Percentiles rank a stretch among this genome's conserved stretches.
phyloP scores from a whole-genome alignment of 2,329 filamentous ascomycete species.

The Colletotrichum magnum region DNA sequence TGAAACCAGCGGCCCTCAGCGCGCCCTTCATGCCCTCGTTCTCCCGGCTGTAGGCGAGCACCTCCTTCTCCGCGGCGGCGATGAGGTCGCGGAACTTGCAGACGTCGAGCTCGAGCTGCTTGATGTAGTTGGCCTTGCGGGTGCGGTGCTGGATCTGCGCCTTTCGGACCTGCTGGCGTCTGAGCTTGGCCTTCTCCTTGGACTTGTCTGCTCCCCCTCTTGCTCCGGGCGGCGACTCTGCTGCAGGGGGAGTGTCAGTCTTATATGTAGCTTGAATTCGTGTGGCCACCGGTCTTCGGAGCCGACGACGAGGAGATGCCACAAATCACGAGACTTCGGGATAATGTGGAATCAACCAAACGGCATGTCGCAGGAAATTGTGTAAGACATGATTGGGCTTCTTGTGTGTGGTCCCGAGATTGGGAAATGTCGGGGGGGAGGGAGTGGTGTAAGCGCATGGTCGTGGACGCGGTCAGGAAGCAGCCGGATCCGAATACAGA shows the following conservation, averaged over 20 bases:
- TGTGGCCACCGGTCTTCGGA: neutral
- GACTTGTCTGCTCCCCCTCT: conserved; percentile 16
- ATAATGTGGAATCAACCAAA: neutral
- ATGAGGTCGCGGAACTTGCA: conserved; percentile 63
- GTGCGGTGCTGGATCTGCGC: conserved; percentile 70
- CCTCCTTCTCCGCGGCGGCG: conserved; percentile 56
- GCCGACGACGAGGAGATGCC: too few relatives aligned
- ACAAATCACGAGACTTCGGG: neutral
- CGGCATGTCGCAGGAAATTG: neutral
- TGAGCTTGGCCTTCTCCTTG: conserved; percentile 59
- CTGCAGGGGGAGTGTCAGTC: conserved; percentile 4
- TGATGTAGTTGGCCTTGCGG: conserved; percentile 69
- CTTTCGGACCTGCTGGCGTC: conserved; percentile 66
- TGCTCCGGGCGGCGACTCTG: conserved; percentile 10
- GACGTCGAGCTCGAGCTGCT: conserved; percentile 67
- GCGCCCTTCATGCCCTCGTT: conserved; percentile 59
- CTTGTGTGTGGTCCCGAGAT: neutral
- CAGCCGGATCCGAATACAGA: conserved; percentile 15
- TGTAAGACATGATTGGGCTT: neutral
- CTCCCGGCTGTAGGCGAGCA: conserved; percentile 53
- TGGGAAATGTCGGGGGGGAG: neutral
- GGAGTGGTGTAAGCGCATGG: neutral
- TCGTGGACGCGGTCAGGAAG: neutral
- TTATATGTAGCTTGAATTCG: neutral
- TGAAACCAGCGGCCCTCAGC: conserved; percentile 47